Evolutionary conservation across 805 yeast species (phyloP).

Genomic region (Wickerhamia fluorescens): DNA sequence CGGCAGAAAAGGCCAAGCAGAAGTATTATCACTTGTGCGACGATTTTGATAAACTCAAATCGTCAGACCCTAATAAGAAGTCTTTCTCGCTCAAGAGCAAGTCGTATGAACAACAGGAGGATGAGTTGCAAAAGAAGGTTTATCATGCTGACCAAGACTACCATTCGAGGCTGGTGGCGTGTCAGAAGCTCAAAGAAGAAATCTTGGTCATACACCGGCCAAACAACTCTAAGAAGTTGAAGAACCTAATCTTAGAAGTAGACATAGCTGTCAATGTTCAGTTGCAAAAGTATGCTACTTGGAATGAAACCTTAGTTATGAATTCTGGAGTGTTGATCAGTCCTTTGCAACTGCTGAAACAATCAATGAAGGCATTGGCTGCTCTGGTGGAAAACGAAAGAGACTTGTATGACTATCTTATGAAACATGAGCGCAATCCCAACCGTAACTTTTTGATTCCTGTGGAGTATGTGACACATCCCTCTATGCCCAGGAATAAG

Average conservation of each 20-base stretch:
- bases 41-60: constrained; percentile 76
- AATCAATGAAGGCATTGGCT: constrained; percentile 75
- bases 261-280: constrained; percentile 88
- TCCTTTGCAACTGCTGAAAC: constrained; percentile 53
- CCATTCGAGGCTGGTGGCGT: constrained; percentile 63
- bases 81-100: constrained; percentile 75
- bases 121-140: constrained; percentile 74
- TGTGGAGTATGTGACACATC: constrained; percentile 65
- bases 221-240: constrained; percentile 59
- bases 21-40: constrained; percentile 71
- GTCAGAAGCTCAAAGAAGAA: constrained; percentile 68
- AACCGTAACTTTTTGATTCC: constrained; percentile 40
- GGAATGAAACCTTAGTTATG: constrained; percentile 75
- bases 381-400: constrained; percentile 74
- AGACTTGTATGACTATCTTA: constrained; percentile 66
- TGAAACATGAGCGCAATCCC: constrained; percentile 37
- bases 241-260: constrained; percentile 73
- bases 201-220: constrained; percentile 74
- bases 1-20: constrained; percentile 82
- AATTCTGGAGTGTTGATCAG: constrained; percentile 78
- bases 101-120: constrained; percentile 83
- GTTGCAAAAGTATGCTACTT: constrained; percentile 80
- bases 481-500: constrained; percentile 43
- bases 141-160: constrained; percentile 83
- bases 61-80: constrained; percentile 78